Evolutionary conservation across 108 stramenopile species (phyloP), one percentile per base, ranked within the genome.

Genomic region (Stephanodiscus triporus): DNA sequence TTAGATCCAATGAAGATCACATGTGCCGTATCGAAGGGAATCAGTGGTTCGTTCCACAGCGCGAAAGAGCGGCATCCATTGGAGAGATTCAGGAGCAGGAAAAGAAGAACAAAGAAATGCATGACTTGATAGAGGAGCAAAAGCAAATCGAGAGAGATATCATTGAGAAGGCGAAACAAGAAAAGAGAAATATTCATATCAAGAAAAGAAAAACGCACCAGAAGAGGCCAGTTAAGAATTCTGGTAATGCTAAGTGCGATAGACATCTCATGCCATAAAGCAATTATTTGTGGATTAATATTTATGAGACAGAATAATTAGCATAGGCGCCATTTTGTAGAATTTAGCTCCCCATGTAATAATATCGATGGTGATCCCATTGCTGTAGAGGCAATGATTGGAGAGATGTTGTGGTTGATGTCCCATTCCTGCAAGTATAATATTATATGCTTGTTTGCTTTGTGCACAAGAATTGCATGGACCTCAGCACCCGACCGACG

Each of bases 1-100:
- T 88, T 48, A 78, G 76, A 30, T 30, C 72, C 27, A 85, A 76
- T 19, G 72, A 90, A 72, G 88, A 87, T 62, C 66, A 78, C 16
- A 78, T 73, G 57, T 82, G 73, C 63, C 69, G 70, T 17, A 70
- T 75, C 40, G 77, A 68, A 0, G 87, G 76, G 6, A 85, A 79
- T 42, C 66, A 77, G 29, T 94, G 92, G 92, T 94, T 78, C 56
- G 70, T 94, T 32, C 77, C 88, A 68, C 81, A 88, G 26, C 71
- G 88, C 14, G 92, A 94, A 63, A 79, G 92, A 53, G 92, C 92
- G 13, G 86, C 83, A 47, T 94, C 92, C 8, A 85, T 94, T 27
- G 75, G 70, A 53, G 86, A 84, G 20, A 94, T 94, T 70, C 88
- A 90, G 51, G 48, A 87, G 47, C 51, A 60, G 45, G 83, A 85